These are phyloP conservation scores for Dendrobium officinale DNA, from an alignment of 106 monocot species.

Conservation along the genomic window DNA sequence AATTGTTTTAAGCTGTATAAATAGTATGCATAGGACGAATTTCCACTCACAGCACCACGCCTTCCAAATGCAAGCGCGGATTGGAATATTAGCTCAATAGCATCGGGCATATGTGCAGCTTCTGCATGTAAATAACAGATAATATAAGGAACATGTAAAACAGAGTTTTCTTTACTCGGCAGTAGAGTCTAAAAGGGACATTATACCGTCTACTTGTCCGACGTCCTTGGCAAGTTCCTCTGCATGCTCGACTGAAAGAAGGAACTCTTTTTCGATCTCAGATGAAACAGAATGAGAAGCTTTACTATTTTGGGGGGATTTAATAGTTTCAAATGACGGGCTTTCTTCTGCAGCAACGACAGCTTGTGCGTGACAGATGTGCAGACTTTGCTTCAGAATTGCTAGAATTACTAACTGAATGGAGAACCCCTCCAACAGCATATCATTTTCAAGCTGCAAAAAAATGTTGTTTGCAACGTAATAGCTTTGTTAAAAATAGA, in stretches of 20 bases:
- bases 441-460: conserved; percentile 38
- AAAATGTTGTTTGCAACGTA: no score
- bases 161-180: no score
- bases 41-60: conserved; percentile 61
- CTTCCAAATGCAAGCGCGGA: conserved; percentile 69
- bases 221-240: conserved; percentile 63
- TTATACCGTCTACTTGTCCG: conserved; percentile 62
- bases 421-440: conserved; percentile 64
- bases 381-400: conserved; percentile 86
- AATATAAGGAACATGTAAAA: no score
- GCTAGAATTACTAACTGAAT: conserved; percentile 85
- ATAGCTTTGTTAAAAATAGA: no score
- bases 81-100: conserved; percentile 89
- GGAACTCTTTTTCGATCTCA: conserved; percentile 72
- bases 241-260: conserved; percentile 61
- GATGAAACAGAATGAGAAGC: conserved; percentile 27
- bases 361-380: conserved; percentile 71
- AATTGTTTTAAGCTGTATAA: no score
- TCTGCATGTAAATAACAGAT: conserved; percentile 27
- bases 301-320: conserved; percentile 7
- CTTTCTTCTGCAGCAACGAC: conserved; percentile 56
- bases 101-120: conserved; percentile 83
- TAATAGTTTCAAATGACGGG: conserved; percentile 30
- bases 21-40: no score
- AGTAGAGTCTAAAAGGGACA: no score